Conservation (phyloP, 805 yeast genomes). For the Barnettozyma siamensis region DNA sequence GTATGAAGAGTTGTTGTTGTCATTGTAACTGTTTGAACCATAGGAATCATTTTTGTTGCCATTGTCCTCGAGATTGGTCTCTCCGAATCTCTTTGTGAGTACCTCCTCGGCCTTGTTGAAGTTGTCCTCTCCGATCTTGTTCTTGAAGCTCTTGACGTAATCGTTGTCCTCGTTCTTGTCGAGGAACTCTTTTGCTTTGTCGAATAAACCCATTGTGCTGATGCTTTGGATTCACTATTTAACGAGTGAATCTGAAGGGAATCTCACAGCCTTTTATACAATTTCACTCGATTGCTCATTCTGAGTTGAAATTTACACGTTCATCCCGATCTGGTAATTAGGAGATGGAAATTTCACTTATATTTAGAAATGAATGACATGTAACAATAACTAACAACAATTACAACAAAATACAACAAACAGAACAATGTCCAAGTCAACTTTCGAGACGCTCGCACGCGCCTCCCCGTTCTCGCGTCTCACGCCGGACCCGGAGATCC, state of each 20-base stretch:
- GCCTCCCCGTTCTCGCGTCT: slow-evolving; percentile 11
- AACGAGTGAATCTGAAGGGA: too few species aligned
- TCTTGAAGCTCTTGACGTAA: slow-evolving; percentile 19
- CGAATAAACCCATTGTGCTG: slow-evolving; percentile 39
- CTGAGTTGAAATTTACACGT: too few species aligned
- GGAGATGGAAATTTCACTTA: too few species aligned
- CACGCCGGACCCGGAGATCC: slow-evolving; percentile 27
- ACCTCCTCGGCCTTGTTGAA: slow-evolving; percentile 22
- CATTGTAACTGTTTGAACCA: slow-evolving; percentile 5
- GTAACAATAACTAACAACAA: too few species aligned
- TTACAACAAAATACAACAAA: neutral
- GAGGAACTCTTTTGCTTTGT: slow-evolving; percentile 32
- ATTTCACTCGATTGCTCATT: neutral
- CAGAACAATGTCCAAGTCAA: slow-evolving; percentile 8
- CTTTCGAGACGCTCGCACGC: slow-evolving; percentile 9
- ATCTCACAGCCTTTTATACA: neutral
- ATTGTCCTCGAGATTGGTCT: slow-evolving; percentile 23
- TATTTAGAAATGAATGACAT: too few species aligned
- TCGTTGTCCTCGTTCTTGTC: slow-evolving; percentile 14
- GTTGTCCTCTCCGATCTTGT: slow-evolving; percentile 25
- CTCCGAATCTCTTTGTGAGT: slow-evolving; percentile 24
- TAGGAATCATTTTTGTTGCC: neutral
- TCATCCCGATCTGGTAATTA: too few species aligned
- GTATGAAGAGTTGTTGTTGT: neutral
- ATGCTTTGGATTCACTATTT: neutral